These are phyloP conservation scores for Paraphaeosphaeria minitans DNA, from an alignment of 2,329 filamentous ascomycete genomes.

Conservation along the genomic window DNA sequence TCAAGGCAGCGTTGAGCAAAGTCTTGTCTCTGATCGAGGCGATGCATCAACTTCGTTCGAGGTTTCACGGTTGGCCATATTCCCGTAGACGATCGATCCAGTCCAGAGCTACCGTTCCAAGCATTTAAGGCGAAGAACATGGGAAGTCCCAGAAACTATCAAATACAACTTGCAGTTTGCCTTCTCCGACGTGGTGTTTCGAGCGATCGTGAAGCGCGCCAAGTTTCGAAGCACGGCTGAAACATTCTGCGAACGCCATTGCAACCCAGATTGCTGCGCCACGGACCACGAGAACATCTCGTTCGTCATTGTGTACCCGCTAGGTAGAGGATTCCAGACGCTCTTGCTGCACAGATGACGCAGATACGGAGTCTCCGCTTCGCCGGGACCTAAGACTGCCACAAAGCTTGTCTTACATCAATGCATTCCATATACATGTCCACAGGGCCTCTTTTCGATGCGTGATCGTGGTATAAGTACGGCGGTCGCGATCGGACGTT, in stretches of 20 bases:
- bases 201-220: constrained; percentile 25
- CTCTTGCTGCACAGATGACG: constrained; percentile 13
- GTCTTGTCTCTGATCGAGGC: constrained; percentile 24
- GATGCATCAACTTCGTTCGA: constrained; percentile 27
- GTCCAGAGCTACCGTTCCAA: constrained; percentile 8
- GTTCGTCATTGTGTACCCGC: not conserved
- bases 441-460: not conserved
- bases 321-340: constrained; percentile 8
- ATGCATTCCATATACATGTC: not conserved
- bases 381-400: constrained; percentile 9
- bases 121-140: constrained; percentile 17
- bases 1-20: not conserved
- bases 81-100: constrained; percentile 15
- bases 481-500: not conserved
- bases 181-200: constrained; percentile 26
- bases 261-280: not conserved
- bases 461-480: not conserved
- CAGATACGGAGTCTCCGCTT: constrained; percentile 5
- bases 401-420: constrained; percentile 1
- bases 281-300: not conserved
- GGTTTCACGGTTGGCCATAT: constrained; percentile 29
- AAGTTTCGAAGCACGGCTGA: constrained; percentile 34
- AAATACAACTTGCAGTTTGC: constrained; percentile 15
- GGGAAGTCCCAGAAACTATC: constrained; percentile 19
- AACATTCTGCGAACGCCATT: constrained; percentile 29